These are phyloP conservation scores for Rhododendron ferrugineum DNA, from an alignment of 148 eudicot species.

Conservation along the genomic window DNA sequence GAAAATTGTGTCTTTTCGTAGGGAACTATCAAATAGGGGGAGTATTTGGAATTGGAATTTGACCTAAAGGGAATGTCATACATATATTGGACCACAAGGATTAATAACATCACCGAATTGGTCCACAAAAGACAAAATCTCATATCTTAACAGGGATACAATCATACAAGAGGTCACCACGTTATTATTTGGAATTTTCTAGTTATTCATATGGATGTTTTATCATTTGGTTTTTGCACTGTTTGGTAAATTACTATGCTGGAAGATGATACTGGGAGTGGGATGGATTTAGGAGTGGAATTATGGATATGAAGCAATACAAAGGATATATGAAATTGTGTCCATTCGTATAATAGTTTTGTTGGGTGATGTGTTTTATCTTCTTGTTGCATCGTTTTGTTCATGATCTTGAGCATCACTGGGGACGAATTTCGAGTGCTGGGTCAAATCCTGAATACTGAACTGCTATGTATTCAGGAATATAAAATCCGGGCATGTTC, in stretches of 20 bases:
- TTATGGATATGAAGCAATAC: not conserved
- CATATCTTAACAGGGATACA: not conserved
- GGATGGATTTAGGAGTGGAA: not conserved
- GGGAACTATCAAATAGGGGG: too few species aligned
- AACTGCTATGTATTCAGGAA: conserved; percentile 44
- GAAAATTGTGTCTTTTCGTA: too few species aligned
- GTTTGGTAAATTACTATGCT: not conserved
- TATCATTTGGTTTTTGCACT: not conserved
- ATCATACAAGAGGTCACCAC: not conserved
- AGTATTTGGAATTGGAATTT: not conserved
- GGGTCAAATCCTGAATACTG: not conserved
- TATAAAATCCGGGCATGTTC: conserved; percentile 70
- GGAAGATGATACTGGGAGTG: not conserved
- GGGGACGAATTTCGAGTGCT: not conserved
- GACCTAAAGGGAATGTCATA: not conserved
- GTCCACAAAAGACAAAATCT: too few species aligned
- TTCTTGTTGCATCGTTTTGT: not conserved
- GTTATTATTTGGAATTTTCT: not conserved
- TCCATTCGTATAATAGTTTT: not conserved
- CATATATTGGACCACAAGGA: not conserved
- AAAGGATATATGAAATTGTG: not conserved
- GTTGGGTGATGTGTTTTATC: not conserved
- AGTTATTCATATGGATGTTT: not conserved
- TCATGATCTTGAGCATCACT: not conserved
- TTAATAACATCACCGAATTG: not conserved